Conservation (phyloP, 331 rosid species). For the Arachis monticola region DNA sequence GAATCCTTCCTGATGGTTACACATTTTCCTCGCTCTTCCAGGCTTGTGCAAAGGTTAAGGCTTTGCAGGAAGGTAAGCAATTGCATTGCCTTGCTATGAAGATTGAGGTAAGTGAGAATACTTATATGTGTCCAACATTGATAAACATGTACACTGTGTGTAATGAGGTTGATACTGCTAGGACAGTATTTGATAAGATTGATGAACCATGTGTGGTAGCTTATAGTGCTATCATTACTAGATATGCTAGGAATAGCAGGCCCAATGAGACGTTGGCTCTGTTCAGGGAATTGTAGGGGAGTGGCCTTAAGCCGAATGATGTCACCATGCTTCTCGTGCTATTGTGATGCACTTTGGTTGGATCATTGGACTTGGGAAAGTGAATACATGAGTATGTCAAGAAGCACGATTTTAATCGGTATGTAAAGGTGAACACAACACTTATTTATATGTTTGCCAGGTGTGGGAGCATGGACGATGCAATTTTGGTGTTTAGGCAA, state of each 20-base stretch:
- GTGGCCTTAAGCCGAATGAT: constrained; percentile 67
- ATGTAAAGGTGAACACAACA: constrained; percentile 84
- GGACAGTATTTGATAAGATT: constrained; percentile 70
- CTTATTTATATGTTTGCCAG: constrained; percentile 84
- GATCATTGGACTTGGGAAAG: constrained; percentile 77
- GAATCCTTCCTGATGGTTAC: constrained; percentile 72
- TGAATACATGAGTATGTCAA: constrained; percentile 88
- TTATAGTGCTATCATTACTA: constrained; percentile 70
- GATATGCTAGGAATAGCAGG: constrained; percentile 68
- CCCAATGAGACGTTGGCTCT: constrained; percentile 84
- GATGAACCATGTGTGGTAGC: constrained; percentile 71
- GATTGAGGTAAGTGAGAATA: constrained; percentile 50
- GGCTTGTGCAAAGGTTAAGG: constrained; percentile 77
- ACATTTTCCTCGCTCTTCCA: constrained; percentile 79
- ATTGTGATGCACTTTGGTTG: constrained; percentile 73
- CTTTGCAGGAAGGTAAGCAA: constrained; percentile 70
- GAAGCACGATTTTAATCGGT: constrained; percentile 66
- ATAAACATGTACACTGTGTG: constrained; percentile 74
- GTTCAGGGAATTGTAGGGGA: constrained; percentile 77
- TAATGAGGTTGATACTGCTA: constrained; percentile 59
- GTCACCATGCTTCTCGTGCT: constrained; percentile 82
- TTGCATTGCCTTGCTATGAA: constrained; percentile 72
- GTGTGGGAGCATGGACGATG: constrained; percentile 82
- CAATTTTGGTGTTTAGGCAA: constrained; percentile 60
- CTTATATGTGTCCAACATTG: constrained; percentile 69